phyloP scores from a whole-genome alignment of 306 rosid genomes.

The Sechiopsis laciniata region DNA sequence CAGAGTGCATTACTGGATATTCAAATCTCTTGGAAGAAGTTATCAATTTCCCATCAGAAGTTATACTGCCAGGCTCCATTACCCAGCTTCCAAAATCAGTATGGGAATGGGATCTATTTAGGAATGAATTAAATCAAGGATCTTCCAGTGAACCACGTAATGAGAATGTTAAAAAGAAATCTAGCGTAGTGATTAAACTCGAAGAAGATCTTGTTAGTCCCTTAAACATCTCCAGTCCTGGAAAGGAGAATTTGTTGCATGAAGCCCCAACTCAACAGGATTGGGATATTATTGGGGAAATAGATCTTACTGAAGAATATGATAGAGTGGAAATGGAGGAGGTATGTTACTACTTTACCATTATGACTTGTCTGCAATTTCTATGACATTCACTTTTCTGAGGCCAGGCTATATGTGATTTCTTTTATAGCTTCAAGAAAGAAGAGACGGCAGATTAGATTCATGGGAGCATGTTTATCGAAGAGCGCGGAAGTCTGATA shows the following conservation, averaged over 20 bases:
- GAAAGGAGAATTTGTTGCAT: constrained; percentile 33
- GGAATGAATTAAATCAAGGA: constrained; percentile 36
- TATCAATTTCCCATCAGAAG: constrained; percentile 72
- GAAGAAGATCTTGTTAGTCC: constrained; percentile 49
- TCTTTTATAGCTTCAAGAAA: constrained; percentile 54
- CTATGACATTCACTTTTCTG: not conserved
- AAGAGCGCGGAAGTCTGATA: constrained; percentile 72
- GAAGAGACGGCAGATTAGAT: constrained; percentile 54
- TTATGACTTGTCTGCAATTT: constrained; percentile 15
- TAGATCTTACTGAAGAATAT: constrained; percentile 69
- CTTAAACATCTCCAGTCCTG: constrained; percentile 37
- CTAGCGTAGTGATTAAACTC: constrained; percentile 48
- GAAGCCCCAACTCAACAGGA: constrained; percentile 52
- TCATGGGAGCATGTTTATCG: constrained; percentile 75
- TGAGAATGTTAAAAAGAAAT: constrained; percentile 29
- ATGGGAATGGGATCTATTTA: constrained; percentile 78
- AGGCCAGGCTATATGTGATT: not conserved
- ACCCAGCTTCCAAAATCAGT: constrained; percentile 55
- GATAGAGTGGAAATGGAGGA: constrained; percentile 76
- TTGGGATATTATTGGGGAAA: constrained; percentile 61
- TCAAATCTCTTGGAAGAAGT: constrained; percentile 83
- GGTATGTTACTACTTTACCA: constrained; percentile 40
- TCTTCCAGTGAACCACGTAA: constrained; percentile 21
- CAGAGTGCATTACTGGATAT: constrained; percentile 72
- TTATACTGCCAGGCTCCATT: constrained; percentile 58